These are phyloP conservation scores for Venturia oleaginea DNA, from an alignment of 2,329 filamentous ascomycete species.

Conservation along the genomic window DNA sequence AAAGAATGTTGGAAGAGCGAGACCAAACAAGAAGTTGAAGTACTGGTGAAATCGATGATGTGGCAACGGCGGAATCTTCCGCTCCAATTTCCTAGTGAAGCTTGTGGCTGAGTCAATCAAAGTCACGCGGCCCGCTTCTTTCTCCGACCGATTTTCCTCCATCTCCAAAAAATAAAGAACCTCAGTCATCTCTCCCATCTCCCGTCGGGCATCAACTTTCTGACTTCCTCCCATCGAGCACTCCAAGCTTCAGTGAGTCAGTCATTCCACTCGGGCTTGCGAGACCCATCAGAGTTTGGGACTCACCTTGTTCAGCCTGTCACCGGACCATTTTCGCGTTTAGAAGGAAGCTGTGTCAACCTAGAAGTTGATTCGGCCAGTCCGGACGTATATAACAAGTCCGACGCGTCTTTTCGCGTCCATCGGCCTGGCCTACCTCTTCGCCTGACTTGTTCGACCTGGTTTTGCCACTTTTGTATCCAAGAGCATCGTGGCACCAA, in stretches of 20 bases:
- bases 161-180: too few species aligned
- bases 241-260: slow-evolving; percentile 7
- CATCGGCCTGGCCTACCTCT: neutral
- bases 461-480: neutral
- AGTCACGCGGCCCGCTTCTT: neutral
- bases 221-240: neutral
- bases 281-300: neutral
- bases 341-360: neutral
- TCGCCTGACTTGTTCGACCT: neutral
- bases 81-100: neutral
- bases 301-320: neutral
- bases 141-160: neutral
- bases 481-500: neutral
- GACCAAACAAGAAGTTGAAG: neutral
- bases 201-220: neutral
- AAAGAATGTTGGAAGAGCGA: neutral
- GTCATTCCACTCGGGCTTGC: neutral
- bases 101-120: neutral
- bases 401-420: slow-evolving; percentile 2
- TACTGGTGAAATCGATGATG: neutral
- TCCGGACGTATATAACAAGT: slow-evolving; percentile 1
- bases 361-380: neutral
- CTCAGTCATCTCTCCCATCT: neutral
- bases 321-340: neutral
- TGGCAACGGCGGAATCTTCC: neutral